Percentiles rank a stretch among this genome's conserved stretches.
Evolutionary conservation across 1,139 yeast species (phyloP).

Genomic region (Eremothecium coryli): DNA sequence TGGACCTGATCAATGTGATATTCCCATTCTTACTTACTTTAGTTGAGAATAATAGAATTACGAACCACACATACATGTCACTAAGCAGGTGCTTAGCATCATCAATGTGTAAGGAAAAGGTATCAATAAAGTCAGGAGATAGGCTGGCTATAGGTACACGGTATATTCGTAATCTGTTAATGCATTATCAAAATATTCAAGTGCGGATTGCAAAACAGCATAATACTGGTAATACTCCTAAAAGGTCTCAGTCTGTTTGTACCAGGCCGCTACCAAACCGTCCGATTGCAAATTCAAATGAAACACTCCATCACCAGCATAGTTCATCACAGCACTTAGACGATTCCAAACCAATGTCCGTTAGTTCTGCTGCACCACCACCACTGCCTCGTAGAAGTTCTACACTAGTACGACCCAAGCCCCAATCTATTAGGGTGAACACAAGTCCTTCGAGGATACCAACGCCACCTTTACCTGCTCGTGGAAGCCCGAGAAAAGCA

Average conservation of each 20-base stretch:
- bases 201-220: background rate
- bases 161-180: conserved; percentile 42
- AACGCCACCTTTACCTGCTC: no score
- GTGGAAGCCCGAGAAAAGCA: no score
- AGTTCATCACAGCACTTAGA: conserved; percentile 16
- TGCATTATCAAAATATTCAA: conserved; percentile 34
- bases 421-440: background rate
- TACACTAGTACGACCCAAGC: background rate
- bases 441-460: no score
- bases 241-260: conserved; percentile 2
- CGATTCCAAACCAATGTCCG: no score
- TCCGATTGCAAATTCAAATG: no score
- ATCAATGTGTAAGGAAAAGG: conserved; percentile 44
- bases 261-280: no score
- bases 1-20: conserved; percentile 33
- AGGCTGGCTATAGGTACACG: conserved; percentile 42
- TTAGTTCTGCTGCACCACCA: no score
- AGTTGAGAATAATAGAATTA: conserved; percentile 28
- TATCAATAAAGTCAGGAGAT: conserved; percentile 39
- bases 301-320: conserved; percentile 7
- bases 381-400: background rate
- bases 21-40: conserved; percentile 36
- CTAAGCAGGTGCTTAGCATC: conserved; percentile 43
- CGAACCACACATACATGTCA: conserved; percentile 40
- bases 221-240: background rate